Conservation (phyloP, 495 filamentous ascomycete genomes). For the Talaromyces wortmannii region DNA sequence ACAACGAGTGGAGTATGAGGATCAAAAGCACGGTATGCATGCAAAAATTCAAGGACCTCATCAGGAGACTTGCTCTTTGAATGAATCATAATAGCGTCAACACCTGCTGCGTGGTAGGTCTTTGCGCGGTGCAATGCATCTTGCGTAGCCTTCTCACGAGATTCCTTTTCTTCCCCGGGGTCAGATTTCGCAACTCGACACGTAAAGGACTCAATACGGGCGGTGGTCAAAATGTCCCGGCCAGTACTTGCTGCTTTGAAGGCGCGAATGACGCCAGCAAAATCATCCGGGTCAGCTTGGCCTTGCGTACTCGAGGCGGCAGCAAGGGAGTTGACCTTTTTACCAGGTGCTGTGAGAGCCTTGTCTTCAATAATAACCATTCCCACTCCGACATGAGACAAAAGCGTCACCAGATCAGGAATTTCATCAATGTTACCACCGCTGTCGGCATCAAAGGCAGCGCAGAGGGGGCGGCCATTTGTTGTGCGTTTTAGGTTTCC, state of each 20-base stretch:
- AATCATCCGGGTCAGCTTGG: background rate
- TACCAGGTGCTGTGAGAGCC: background rate
- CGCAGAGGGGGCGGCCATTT: background rate
- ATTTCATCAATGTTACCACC: background rate
- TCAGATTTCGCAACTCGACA: background rate
- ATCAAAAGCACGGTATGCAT: background rate
- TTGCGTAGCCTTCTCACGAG: background rate
- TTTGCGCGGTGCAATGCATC: background rate
- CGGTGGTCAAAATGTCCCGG: background rate
- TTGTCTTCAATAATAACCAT: constrained; percentile 1
- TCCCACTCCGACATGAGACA: background rate
- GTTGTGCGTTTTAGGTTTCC: too few relatives aligned
- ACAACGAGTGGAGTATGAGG: background rate
- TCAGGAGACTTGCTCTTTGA: background rate
- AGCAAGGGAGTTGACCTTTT: background rate
- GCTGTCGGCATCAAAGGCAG: background rate
- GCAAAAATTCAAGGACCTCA: background rate
- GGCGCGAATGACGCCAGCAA: background rate
- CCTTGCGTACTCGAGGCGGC: background rate
- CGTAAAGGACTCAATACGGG: background rate
- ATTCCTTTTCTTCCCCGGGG: background rate
- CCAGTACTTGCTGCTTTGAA: background rate
- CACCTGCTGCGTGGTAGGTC: background rate
- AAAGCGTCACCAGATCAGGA: background rate
- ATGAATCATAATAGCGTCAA: background rate